phyloP scores from a whole-genome alignment of 2,329 filamentous ascomycete genomes.

The Exophiala calicioides region DNA sequence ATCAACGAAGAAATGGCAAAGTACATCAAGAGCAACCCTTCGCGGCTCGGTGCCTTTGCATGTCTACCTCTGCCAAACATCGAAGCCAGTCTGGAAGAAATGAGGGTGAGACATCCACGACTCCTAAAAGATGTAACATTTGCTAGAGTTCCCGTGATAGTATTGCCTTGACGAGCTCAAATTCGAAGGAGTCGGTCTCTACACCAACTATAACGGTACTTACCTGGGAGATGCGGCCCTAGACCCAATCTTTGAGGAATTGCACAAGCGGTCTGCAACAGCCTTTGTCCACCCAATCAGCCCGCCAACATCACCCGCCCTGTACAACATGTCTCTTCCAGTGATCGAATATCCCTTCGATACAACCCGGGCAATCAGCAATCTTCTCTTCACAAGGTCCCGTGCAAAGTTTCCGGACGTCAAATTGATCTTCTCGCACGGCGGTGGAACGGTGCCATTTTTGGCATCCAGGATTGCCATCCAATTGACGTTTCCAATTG shows the following conservation, averaged over 20 bases:
- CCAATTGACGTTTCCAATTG: constrained; percentile 24
- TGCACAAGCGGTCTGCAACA: constrained; percentile 6
- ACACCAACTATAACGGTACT: constrained; percentile 9
- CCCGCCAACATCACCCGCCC: background rate
- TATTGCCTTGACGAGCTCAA: constrained; percentile 14
- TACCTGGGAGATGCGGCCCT: constrained; percentile 10
- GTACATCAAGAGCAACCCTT: background rate
- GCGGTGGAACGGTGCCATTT: constrained; percentile 32
- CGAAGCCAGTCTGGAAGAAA: constrained; percentile 7
- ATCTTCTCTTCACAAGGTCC: constrained; percentile 29
- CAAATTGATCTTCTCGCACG: constrained; percentile 32
- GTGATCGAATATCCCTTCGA: constrained; percentile 35
- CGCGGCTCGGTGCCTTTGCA: constrained; percentile 3
- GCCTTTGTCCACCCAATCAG: constrained; percentile 12
- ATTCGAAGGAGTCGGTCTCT: constrained; percentile 11
- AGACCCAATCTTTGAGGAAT: constrained; percentile 10
- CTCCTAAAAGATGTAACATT: too few relatives aligned
- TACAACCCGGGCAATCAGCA: constrained; percentile 31
- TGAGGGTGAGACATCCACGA: too few relatives aligned
- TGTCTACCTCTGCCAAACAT: constrained; percentile 6
- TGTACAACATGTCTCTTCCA: constrained; percentile 13
- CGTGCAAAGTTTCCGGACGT: constrained; percentile 27
- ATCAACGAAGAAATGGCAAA: background rate
- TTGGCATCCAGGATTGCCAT: constrained; percentile 31
- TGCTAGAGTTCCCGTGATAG: too few relatives aligned